Evolutionary conservation across 345 rosid species (phyloP), one percentile per base, ranked within the genome.

Genomic region (Citrus hindsii): DNA sequence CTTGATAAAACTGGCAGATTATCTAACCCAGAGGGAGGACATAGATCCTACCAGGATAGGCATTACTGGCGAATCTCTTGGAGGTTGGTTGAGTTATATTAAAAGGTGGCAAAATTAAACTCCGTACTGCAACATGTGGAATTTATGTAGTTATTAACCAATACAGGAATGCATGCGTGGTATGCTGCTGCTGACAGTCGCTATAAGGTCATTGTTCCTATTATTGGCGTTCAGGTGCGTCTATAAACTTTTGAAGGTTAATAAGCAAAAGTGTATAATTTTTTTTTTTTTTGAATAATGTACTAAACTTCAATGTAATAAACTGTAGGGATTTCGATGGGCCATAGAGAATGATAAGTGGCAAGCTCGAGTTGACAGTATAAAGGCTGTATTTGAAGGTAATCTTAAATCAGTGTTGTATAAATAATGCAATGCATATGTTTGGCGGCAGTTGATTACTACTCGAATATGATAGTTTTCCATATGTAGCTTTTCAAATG

Each of bases 121-220:
- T 40, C 53, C 63, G 10, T 76, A 37, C 38, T 79, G 27, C 75
- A 68, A 28, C 14, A 42, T 71, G 63, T 21, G 30, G 63, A 81
- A 58, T 42, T 72, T 40, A 35, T 67, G 61, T 71, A 76, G 55
- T 58, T 68, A 74, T 32, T 71, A 82, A 40, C 19, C 37, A 78
- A 71, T 81, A 77, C 85, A 95, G 99, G 98, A 68, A 95, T 95
- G 98, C 98, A 94, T 84, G 97, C 97, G 18, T 96, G 98, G 95
- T 92, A 94, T 84, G 99, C 89, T 88, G 97, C 83, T 78, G 95
- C 82, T 62, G 97, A 96, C 82, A 86, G 86, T 9, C 89, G 97
- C 75, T 94, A 89, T 77, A 72, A 90, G 18, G 97, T 91, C 69
- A 88, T 60, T 78, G 97, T 60, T 56, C 95, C 99, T 67, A 87